These are phyloP conservation scores for Hypoxylon fragiforme DNA, from an alignment of 495 filamentous ascomycete genomes.

Conservation along the genomic window DNA sequence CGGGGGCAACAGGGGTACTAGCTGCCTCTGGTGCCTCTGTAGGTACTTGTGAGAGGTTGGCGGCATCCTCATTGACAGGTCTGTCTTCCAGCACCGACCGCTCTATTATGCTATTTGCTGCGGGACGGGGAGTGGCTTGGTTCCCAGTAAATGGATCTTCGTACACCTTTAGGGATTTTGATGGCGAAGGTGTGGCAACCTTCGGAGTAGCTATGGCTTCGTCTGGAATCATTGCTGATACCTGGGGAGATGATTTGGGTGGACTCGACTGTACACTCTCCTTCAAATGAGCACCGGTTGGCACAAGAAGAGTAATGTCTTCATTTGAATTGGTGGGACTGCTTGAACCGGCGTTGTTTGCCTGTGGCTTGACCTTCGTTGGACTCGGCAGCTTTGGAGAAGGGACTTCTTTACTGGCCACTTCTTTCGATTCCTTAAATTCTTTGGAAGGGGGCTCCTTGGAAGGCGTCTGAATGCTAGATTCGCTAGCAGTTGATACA, in stretches of 20 bases:
- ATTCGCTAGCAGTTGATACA: slow-evolving; percentile 49
- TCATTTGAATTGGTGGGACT: slow-evolving; percentile 50
- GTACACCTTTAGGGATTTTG: slow-evolving; percentile 55
- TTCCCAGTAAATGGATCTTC: slow-evolving; percentile 62
- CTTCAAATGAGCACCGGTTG: slow-evolving; percentile 30
- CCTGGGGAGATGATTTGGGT: slow-evolving; percentile 18
- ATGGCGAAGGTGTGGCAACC: slow-evolving; percentile 37
- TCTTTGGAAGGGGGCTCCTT: slow-evolving; percentile 29
- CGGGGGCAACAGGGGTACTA: slow-evolving; percentile 39
- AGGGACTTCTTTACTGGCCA: slow-evolving; percentile 32
- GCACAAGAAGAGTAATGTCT: slow-evolving; percentile 56
- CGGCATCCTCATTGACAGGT: slow-evolving; percentile 57
- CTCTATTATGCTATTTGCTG: slow-evolving; percentile 29
- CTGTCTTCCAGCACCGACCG: slow-evolving; percentile 55
- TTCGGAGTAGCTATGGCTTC: slow-evolving; percentile 15
- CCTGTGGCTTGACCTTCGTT: slow-evolving; percentile 26
- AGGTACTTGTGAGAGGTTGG: slow-evolving; percentile 38
- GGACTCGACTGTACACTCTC: slow-evolving; percentile 18
- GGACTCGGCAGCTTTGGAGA: slow-evolving; percentile 37
- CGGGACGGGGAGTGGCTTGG: slow-evolving; percentile 45
- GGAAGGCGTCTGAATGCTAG: slow-evolving; percentile 43
- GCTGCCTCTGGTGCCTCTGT: slow-evolving; percentile 18
- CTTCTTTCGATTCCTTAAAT: too few species aligned
- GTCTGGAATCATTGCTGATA: slow-evolving; percentile 13
- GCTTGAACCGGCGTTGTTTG: slow-evolving; percentile 26